Evolutionary conservation across 768 basidiomycete species (phyloP), one percentile per base, ranked within the genome.

Genomic region (Pleurotus ostreatus): DNA sequence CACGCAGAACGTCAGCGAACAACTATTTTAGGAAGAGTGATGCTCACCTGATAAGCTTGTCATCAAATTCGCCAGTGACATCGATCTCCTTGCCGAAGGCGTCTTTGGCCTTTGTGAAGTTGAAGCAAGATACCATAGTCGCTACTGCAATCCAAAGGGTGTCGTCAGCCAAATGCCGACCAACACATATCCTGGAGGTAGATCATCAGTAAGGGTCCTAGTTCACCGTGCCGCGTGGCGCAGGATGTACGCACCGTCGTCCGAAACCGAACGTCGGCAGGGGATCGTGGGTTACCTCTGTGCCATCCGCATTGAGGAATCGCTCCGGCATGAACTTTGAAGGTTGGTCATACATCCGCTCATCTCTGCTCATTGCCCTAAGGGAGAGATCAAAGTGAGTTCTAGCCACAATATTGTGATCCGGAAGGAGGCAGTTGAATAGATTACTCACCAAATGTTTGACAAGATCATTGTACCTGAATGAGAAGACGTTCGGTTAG

Each of bases 141-240:
- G 72, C 72, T 22, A 71, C 65, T 26, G 63, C 60, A 34, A 73
- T 70, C 55, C 72, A 74, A 30, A 74, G 44, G 13, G 67, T 64
- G 12, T 68, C 59, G 49, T 71, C 69, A 1, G 73, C 73, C 16
- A 73, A 57, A 52, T 70, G 62, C 20, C 62, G 59, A 13, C 74
- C 74, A 15, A 66, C 61, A 52, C 74, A 75, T 13, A 70, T 68
- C 45, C 68, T 60, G 38, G 66, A 58, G 40, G 70, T 66, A 55
- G 67, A 68, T 15, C 70, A 68, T 46, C 61, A 70, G 30, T 34
- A 34, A 34, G 0, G 63, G 61, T 40, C 60, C 54, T 55, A 71
- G 65, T 9, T 67, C 62, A 34, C 59, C 60, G 34, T 52, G 46
- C 22, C 51, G 45, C 9, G 18, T 0, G 34, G 16, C n/a, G 5